Evolutionary conservation across 2,329 filamentous ascomycete species (phyloP), one percentile per base, ranked within the genome.

Genomic region (Venturiaceae sp.): DNA sequence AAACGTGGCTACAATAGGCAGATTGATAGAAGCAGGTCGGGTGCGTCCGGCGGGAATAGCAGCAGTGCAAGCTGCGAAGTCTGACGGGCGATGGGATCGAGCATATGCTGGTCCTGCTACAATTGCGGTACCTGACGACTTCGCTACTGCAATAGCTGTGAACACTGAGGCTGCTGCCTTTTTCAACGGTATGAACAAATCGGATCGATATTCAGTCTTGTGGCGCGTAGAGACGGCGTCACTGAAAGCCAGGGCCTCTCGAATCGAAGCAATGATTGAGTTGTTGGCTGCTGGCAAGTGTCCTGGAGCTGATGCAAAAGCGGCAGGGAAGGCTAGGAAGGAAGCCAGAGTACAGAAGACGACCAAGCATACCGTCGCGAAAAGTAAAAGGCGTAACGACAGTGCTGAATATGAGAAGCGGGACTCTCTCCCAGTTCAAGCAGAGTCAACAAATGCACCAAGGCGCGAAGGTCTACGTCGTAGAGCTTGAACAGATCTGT

Each of bases 61-160:
- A 0, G 79, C 78, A 41, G 73, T 85, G 3, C 77, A 83, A 6
- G 74, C 77, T 0, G 83, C 82, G 0, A 81, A 78, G 66, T 72
- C 69, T 0, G 81, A 85, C 63, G 83, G 83, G 0, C 71, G 82
- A 1, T 85, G 82, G 82, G 78, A 77, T 1, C 72, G 73, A 28
- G 82, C 83, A 1, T 85, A 85, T 62, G 75, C 76, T 4, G 77
- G 78, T 0, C 69, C 76, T 3, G 76, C 76, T 54, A 72, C 67
- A 14, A 78, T 78, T 2, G 65, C 70, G 16, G 72, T 78, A 2
- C 80, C 81, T 0, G 65, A 68, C 0, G 81, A 83, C 62, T 77
- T 85, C 55, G 68, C 72, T 39, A 66, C 47, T 0, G 77, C 75
- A 11, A 61, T 83, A 52, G 66, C 68, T 1, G 65, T 21, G 5